Conservation (phyloP, 352 stramenopile genomes). For the Aphanomyces stellatus region DNA sequence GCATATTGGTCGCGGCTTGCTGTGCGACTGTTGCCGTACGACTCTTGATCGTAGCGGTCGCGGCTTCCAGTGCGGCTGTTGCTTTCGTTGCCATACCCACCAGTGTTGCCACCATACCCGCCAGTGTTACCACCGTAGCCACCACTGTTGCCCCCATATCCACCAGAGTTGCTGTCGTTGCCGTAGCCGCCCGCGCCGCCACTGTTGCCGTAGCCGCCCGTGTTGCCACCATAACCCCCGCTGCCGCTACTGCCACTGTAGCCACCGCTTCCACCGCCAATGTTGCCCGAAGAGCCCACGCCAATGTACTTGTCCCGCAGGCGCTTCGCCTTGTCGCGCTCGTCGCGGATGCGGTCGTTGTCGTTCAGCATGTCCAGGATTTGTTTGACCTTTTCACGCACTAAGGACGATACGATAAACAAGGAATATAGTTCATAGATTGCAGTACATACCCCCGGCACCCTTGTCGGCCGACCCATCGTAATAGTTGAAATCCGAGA, state of each 20-base stretch:
- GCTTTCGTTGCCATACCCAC: slow-evolving; percentile 23
- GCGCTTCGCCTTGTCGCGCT: slow-evolving; percentile 76
- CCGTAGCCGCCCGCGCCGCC: slow-evolving; percentile 23
- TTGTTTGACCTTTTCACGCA: slow-evolving; percentile 85
- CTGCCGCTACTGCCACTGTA: slow-evolving; percentile 24
- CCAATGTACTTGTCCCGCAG: slow-evolving; percentile 85
- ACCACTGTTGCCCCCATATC: slow-evolving; percentile 20
- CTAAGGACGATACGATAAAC: slow-evolving; percentile 24
- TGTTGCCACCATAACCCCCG: slow-evolving; percentile 29
- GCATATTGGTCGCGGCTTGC: slow-evolving; percentile 31
- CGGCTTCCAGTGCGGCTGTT: slow-evolving; percentile 27
- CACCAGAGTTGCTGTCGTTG: slow-evolving; percentile 28
- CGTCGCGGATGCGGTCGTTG: slow-evolving; percentile 81
- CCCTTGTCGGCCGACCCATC: slow-evolving; percentile 79
- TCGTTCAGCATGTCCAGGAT: slow-evolving; percentile 83
- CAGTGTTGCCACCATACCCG: slow-evolving; percentile 12
- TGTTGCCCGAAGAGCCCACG: slow-evolving; percentile 54
- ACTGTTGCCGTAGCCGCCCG: slow-evolving; percentile 26
- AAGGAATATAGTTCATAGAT: not conserved
- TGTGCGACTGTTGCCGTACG: slow-evolving; percentile 32
- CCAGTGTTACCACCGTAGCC: slow-evolving; percentile 19
- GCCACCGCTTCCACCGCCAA: slow-evolving; percentile 25
- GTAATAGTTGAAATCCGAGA: slow-evolving; percentile 86
- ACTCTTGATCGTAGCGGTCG: slow-evolving; percentile 56
- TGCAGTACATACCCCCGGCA: slow-evolving; percentile 49